phyloP scores from a whole-genome alignment of 2,329 filamentous ascomycete species.

The Metarhizium album region DNA sequence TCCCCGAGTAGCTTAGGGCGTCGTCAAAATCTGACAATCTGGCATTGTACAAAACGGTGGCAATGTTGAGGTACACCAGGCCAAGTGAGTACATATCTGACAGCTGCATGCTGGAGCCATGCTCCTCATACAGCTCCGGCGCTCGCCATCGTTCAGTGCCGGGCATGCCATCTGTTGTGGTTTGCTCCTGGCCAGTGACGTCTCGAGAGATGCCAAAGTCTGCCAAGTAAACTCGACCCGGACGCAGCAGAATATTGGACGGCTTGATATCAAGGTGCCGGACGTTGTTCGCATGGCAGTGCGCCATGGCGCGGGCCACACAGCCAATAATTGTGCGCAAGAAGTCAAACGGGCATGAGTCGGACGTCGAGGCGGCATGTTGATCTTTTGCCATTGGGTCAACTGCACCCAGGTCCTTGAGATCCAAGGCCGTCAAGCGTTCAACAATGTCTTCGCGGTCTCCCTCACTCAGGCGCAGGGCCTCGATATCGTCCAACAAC shows the following conservation, averaged over 20 bases:
- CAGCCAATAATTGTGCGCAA: constrained; percentile 33
- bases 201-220: constrained; percentile 40
- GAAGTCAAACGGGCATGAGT: constrained; percentile 28
- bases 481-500: constrained; percentile 33
- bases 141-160: constrained; percentile 35
- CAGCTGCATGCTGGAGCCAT: constrained; percentile 32
- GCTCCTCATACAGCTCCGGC: constrained; percentile 29
- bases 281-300: constrained; percentile 31
- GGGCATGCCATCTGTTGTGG: constrained; percentile 29
- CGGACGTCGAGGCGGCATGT: constrained; percentile 9
- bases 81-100: constrained; percentile 39
- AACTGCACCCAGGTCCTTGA: constrained; percentile 26
- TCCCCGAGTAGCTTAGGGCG: constrained; percentile 20
- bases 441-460: constrained; percentile 30
- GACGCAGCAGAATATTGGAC: constrained; percentile 34
- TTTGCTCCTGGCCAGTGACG: constrained; percentile 32
- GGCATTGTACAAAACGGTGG: constrained; percentile 31
- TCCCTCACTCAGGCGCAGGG: constrained; percentile 24
- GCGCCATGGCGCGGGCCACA: constrained; percentile 30
- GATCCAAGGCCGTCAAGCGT: constrained; percentile 26
- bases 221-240: constrained; percentile 34
- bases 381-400: constrained; percentile 16
- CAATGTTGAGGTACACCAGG: constrained; percentile 33
- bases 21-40: constrained; percentile 28
- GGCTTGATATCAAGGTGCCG: constrained; percentile 38